Evolutionary conservation across 208 protist species (phyloP), one percentile per base, ranked within the genome.

Genomic region (Trypanosoma theileri): DNA sequence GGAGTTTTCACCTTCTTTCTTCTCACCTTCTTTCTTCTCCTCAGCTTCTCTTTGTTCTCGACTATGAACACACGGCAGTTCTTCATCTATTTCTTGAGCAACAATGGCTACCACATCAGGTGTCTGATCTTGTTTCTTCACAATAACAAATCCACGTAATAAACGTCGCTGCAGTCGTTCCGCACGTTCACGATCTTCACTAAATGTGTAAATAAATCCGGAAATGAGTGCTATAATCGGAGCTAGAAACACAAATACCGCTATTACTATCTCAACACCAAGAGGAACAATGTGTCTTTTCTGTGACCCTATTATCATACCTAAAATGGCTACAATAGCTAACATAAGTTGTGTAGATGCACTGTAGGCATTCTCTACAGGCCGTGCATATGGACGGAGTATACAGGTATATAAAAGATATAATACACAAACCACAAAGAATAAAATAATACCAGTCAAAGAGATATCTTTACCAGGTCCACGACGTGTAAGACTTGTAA

Each of bases 331-430:
- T 8, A 82, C 57, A 22, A 87, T 16, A n/a, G 53, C 63, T 57
- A 91, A 57, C 40, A 87, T 72, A 10, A 70, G 46, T 73, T 94
- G 83, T 57, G 81, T 52, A 0, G 73, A 54, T 4, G 75, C 65
- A 24, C 83, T 80, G 60, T 80, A 87, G 17, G 79, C 55, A 16
- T 76, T 73, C 58, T 94, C 83, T 6, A 84, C 81, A 19, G 75
- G 78, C 1, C 83, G 72, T 4, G 76, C 61, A 61, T 90, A 94
- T 19, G 88, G 85, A 14, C 51, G 59, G 4, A 79, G 50, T 35
- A 77, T 40, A 19, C 79, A 12, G 21, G 78, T 61, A 45, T 69
- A 81, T 52, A 65, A n/a, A 45, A 83, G 52, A 51, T 71, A 81
- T 24, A 81, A 52, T 11, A 81, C 22, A 22, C 72, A 76, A 24